Percentiles rank a stretch among this genome's conserved stretches.
phyloP scores from a whole-genome alignment of 257 asterid species.

The Primulina eburnea region DNA sequence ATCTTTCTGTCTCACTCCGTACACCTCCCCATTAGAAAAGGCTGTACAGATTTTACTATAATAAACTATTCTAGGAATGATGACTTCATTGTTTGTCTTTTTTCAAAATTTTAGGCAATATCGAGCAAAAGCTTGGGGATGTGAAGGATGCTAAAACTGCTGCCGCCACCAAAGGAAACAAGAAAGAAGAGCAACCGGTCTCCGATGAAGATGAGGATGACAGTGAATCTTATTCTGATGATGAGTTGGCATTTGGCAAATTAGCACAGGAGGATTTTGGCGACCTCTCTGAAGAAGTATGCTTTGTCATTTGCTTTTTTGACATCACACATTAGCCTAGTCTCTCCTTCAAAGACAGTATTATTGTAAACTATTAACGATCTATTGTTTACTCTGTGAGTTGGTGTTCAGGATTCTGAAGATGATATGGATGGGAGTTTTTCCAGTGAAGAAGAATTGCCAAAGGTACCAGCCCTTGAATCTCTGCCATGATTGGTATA shows the following conservation, averaged over 20 bases:
- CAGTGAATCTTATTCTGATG: slow-evolving; percentile 34
- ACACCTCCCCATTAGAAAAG: not conserved
- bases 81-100: not conserved
- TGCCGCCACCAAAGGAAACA: slow-evolving; percentile 21
- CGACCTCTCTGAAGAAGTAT: slow-evolving; percentile 29
- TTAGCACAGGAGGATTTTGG: slow-evolving; percentile 10
- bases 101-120: slow-evolving; percentile 18
- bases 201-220: slow-evolving; percentile 40
- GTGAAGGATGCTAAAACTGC: slow-evolving; percentile 26
- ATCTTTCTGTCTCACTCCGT: not conserved
- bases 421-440: slow-evolving; percentile 24
- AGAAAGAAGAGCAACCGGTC: slow-evolving; percentile 26
- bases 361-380: not conserved
- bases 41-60: not conserved
- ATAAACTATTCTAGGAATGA: too few relatives aligned
- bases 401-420: slow-evolving; percentile 31
- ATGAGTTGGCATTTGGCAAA: slow-evolving; percentile 23
- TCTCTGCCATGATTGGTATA: not conserved
- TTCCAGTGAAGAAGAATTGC: slow-evolving; percentile 43
- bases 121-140: slow-evolving; percentile 18
- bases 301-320: not conserved
- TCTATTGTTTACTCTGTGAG: not conserved
- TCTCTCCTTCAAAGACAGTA: not conserved
- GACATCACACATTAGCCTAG: not conserved
- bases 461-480: slow-evolving; percentile 31